Evolutionary conservation across 345 rosid species (phyloP), one percentile per base, ranked within the genome.

Genomic region (Turritis glabra): DNA sequence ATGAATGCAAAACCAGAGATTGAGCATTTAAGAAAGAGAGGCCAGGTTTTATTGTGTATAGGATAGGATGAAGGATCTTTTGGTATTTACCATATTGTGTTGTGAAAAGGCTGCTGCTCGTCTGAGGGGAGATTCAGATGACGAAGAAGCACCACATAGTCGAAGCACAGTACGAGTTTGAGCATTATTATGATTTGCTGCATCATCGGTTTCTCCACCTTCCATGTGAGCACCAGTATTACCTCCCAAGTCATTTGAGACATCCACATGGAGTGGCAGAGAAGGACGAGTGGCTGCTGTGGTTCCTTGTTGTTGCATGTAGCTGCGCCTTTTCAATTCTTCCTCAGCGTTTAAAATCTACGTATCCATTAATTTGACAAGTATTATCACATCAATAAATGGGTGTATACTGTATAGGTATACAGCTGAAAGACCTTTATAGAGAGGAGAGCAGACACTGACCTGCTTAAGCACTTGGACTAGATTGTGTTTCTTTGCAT

Each of bases 401-500:
- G 40, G 27, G n/a, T n/a, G n/a, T n/a, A n/a, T n/a, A n/a, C n/a
- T n/a, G 58, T 37, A 41, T 44, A 6, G 52, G 18, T 12, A 18
- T 58, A 62, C 11, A 65, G 33, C 27, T 7, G 41, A 63, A 63
- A 29, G 18, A 53, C n/a, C 48, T 33, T 32, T 6, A 17, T 8
- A 27, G 40, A 65, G 26, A 68, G 5, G 50, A 59, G 69, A 23
- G 37, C 17, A 56, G 32, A 29, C 41, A 38, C 7, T 43, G 54
- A 87, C 98, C 86, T 90, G 98, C 84, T 90, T 95, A 76, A 95
- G 84, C 64, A 86, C 85, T 84, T 84, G 98, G 26, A 95, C 99
- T 8, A 95, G 83, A 84, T 79, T 85, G 81, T 95, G 97, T 68
- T 95, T 95, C 82, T 87, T 92, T n/a, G 83, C 82, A 70, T 84